Evolutionary conservation across 257 asterid species (phyloP), one percentile per base, ranked within the genome.

Genomic region (Nicotiana tomentosiformis): DNA sequence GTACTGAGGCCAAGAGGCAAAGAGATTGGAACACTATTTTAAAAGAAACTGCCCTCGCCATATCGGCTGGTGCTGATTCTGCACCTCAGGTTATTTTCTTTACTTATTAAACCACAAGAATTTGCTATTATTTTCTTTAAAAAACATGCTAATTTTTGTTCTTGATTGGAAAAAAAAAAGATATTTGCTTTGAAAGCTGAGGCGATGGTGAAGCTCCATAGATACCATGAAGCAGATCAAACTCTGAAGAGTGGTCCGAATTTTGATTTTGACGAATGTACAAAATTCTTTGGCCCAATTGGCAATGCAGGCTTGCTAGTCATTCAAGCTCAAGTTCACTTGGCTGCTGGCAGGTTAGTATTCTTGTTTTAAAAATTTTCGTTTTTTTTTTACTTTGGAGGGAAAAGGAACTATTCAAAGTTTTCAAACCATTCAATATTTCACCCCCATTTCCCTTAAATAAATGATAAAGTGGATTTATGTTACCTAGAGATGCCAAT

Each of bases 51-150:
- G 64, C 84, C 11, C 87, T 86, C 2, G 88, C 96, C 66, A 87
- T 92, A 58, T 86, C 90, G 49, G 93, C 92, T 1, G 96, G 94
- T 10, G 98, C 98, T 60, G 97, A 94, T 90, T 92, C 98, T 86
- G 97, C 98, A 35, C 93, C 97, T 58, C 86, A 88, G 97, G 98
- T 94, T 82, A 69, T 66, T 64, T 56, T 55, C 60, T 61, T 60
- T 57, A 58, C n/a, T n/a, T 15, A 55, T 26, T 57, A 7, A 35
- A 67, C 57, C 23, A 72, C 15, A 15, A 35, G 5, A 10, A 9
- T 39, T 30, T 65, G 39, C 17, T 9, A 0, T 9, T 43, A 2
- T 43, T 9, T 43, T 43, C 12, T 9, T 43, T 43, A 2, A 1
- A 9, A 8, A 9, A 9, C 11, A 43, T 9, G 49, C 76, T 61